Evolutionary conservation across 768 basidiomycete species (phyloP).

Genomic region (Podaxis pistillaris): DNA sequence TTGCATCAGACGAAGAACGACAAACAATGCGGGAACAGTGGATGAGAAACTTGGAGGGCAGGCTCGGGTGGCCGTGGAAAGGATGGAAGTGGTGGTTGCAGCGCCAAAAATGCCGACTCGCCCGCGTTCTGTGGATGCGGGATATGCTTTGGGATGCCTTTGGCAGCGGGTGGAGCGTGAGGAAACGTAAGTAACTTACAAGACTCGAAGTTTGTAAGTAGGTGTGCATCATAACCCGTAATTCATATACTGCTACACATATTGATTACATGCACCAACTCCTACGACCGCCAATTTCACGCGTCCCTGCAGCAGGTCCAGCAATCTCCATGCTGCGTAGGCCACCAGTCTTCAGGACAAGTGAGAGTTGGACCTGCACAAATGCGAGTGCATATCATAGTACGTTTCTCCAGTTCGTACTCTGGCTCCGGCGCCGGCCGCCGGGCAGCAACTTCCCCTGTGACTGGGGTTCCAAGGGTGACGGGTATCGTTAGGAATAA

Average conservation of each 20-base stretch:
- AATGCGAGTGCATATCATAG: neutral
- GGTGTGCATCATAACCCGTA: neutral
- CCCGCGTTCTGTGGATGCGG: constrained; percentile 23
- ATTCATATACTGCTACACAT: too few relatives aligned
- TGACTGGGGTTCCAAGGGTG: neutral
- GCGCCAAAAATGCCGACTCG: constrained; percentile 25
- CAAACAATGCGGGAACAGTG: constrained; percentile 23
- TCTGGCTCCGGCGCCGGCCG: neutral
- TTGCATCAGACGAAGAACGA: constrained; percentile 27
- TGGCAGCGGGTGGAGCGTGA: neutral
- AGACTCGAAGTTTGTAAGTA: neutral
- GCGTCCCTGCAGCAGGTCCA: too few relatives aligned
- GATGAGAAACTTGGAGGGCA: constrained; percentile 18
- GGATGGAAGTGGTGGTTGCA: constrained; percentile 30
- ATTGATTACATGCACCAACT: too few relatives aligned
- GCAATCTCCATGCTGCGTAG: too few relatives aligned
- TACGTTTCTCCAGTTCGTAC: neutral
- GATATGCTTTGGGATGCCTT: constrained; percentile 19
- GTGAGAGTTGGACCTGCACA: too few relatives aligned
- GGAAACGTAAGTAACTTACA: neutral
- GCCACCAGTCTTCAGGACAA: too few relatives aligned
- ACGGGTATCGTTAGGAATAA: neutral
- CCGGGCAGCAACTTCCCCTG: neutral
- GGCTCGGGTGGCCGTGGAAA: constrained; percentile 13
- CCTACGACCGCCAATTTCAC: too few relatives aligned